phyloP scores from a whole-genome alignment of 1,284 basidiomycete species.

The Ganoderma lingzhi region DNA sequence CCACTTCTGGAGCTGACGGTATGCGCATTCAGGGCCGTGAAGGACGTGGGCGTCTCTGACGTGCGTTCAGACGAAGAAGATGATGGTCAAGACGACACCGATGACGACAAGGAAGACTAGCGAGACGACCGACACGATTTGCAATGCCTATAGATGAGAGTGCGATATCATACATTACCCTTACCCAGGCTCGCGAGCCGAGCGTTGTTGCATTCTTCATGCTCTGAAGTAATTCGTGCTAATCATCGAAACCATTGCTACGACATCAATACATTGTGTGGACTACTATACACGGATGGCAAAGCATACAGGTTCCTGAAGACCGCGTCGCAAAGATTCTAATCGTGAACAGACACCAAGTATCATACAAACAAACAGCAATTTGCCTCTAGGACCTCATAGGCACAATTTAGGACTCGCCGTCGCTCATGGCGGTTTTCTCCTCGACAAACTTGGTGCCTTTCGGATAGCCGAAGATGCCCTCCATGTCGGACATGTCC shows the following conservation, averaged over 20 bases:
- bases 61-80: constrained; percentile 78
- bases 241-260: neutral
- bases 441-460: constrained; percentile 13
- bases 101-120: constrained; percentile 46
- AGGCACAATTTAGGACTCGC: neutral
- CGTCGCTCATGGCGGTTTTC: constrained; percentile 12
- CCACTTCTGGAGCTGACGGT: neutral
- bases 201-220: constrained; percentile 8
- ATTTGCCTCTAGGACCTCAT: neutral
- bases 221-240: neutral
- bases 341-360: neutral
- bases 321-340: neutral
- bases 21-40: constrained; percentile 27
- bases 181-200: constrained; percentile 5
- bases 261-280: neutral
- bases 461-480: constrained; percentile 30
- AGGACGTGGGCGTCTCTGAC: constrained; percentile 46
- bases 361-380: neutral
- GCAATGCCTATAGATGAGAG: neutral
- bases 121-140: constrained; percentile 34
- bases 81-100: constrained; percentile 50
- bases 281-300: neutral
- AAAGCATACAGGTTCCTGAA: neutral
- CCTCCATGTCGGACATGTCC: constrained; percentile 53
- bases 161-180: neutral